A percentile compares a stretch with the other conserved stretches of the same genome.
These are phyloP conservation scores for Pseudogymnoascus sp. DNA, from an alignment of 2,329 filamentous ascomycete species.

Conservation along the genomic window DNA sequence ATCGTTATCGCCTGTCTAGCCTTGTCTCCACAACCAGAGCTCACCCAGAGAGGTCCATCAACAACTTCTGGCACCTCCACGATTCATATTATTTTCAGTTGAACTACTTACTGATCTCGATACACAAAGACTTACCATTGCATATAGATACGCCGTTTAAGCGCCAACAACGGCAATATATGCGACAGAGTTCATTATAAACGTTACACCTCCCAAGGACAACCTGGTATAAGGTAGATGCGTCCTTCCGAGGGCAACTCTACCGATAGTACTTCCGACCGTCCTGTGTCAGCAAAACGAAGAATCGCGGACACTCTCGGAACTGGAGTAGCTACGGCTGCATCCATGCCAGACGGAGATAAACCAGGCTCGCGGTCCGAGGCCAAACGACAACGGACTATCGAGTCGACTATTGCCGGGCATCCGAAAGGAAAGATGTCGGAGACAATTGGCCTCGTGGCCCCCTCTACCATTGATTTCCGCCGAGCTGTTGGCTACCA, in stretches of 20 bases:
- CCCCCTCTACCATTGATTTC: background rate
- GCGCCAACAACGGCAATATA: background rate
- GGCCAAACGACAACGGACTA: constrained; percentile 9
- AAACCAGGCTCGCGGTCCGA: constrained; percentile 9
- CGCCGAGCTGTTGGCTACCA: constrained; percentile 44
- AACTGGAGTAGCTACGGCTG: background rate
- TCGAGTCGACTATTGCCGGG: constrained; percentile 1
- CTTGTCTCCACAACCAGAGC: background rate
- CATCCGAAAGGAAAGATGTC: constrained; percentile 1
- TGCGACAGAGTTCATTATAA: background rate
- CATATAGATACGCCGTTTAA: background rate
- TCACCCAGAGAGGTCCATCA: background rate
- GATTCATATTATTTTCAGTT: background rate
- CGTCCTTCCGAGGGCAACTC: constrained; percentile 22
- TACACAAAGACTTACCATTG: background rate
- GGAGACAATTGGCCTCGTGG: background rate
- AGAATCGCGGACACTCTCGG: constrained; percentile 12
- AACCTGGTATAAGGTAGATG: constrained; percentile 24
- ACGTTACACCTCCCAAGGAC: constrained; percentile 21
- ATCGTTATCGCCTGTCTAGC: constrained; percentile 8
- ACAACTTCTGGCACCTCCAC: background rate
- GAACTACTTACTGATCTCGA: background rate
- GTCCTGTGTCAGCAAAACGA: constrained; percentile 20
- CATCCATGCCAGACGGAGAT: constrained; percentile 16
- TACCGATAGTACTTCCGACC: constrained; percentile 17